Evolutionary conservation across 192 early-diverging fungal species (phyloP).

Genomic region (Backusella westeae): DNA sequence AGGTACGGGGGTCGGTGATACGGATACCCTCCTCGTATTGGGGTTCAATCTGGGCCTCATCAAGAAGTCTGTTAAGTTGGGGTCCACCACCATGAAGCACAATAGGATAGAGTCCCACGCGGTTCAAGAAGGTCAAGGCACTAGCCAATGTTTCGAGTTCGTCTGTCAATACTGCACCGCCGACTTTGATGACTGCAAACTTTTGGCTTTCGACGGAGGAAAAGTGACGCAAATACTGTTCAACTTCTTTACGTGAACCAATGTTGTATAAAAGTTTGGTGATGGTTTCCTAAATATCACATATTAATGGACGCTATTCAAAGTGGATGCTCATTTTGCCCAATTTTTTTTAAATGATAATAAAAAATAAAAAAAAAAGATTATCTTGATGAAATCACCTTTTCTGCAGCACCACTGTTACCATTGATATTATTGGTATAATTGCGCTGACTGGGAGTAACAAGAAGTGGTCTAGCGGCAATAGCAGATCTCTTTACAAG

Average conservation of each 20-base stretch:
- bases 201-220: conserved; percentile 98
- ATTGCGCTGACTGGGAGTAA: neutral
- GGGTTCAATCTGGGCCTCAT: conserved; percentile 93
- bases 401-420: conserved; percentile 6
- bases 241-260: conserved; percentile 97
- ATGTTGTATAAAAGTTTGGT: conserved; percentile 95
- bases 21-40: conserved; percentile 97
- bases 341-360: neutral
- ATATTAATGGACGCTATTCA: neutral
- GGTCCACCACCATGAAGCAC: conserved; percentile 98
- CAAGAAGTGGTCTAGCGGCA: neutral
- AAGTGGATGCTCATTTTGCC: neutral
- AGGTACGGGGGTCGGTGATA: conserved; percentile 90
- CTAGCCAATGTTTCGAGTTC: conserved; percentile 93
- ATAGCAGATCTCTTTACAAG: neutral
- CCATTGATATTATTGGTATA: neutral
- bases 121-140: conserved; percentile 94
- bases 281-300: conserved; percentile 68
- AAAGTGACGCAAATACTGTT: conserved; percentile 97
- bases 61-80: conserved; percentile 88
- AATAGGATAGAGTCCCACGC: conserved; percentile 97
- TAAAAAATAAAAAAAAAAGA: neutral
- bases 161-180: conserved; percentile 93
- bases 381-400: conserved; percentile 5
- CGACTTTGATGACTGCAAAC: conserved; percentile 99